Conservation (phyloP, 352 stramenopile genomes). For the Blastocystis sp. region DNA sequence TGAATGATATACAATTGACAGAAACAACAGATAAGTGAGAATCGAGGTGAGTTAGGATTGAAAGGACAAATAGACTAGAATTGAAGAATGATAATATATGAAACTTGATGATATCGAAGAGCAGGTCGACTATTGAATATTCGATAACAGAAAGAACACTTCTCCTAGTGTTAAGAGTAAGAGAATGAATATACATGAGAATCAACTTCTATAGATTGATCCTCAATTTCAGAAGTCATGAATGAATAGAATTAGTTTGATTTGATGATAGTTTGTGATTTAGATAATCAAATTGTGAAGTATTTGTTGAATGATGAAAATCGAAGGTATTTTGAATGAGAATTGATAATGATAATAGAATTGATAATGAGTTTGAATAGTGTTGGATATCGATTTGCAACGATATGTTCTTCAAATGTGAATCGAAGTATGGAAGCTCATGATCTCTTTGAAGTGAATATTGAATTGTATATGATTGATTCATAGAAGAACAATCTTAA, state of each 20-base stretch:
- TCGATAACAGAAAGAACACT: constrained; percentile 23
- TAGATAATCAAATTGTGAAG: background rate
- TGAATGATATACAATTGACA: constrained; percentile 27
- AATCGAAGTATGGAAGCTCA: constrained; percentile 61
- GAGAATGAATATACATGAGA: background rate
- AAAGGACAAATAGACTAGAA: constrained; percentile 31
- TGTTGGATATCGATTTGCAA: constrained; percentile 49
- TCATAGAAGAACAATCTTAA: constrained; percentile 11
- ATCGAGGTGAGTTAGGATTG: constrained; percentile 30
- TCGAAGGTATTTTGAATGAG: background rate
- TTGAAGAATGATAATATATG: background rate
- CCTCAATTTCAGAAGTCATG: background rate
- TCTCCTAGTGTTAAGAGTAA: background rate
- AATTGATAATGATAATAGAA: background rate
- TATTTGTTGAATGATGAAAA: background rate
- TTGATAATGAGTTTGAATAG: background rate
- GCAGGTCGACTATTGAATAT: constrained; percentile 33
- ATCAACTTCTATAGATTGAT: background rate
- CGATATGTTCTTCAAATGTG: constrained; percentile 55
- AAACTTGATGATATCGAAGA: constrained; percentile 53
- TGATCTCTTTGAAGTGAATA: constrained; percentile 1
- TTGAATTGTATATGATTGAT: background rate
- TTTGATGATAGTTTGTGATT: background rate
- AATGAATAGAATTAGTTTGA: background rate
- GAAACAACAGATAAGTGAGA: constrained; percentile 48